Percentiles rank a stretch among this genome's conserved stretches.
phyloP scores from a whole-genome alignment of 176 grass and related monocot species.

The Musa acuminata region DNA sequence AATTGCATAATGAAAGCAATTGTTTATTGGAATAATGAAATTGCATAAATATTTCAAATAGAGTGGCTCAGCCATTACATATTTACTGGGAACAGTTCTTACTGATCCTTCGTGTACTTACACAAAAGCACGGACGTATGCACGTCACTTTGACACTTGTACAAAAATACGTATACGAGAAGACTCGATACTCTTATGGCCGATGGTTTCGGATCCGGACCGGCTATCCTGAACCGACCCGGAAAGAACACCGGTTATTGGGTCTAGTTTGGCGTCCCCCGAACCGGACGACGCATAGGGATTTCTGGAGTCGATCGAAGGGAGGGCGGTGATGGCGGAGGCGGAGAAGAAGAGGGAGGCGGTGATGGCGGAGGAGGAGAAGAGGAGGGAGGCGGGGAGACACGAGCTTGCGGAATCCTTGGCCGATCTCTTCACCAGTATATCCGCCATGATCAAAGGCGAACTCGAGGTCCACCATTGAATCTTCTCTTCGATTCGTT shows the following conservation, averaged over 20 bases:
- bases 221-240: neutral
- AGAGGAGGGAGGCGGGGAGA: slow-evolving; percentile 4
- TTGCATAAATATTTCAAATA: no score
- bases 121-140: no score
- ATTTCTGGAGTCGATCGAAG: neutral
- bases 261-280: neutral
- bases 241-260: no score
- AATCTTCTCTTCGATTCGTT: neutral
- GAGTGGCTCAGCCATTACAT: no score
- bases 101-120: no score
- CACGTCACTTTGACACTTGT: no score
- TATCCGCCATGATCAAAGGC: slow-evolving; percentile 77
- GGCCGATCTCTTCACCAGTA: slow-evolving; percentile 59
- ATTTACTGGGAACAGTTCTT: no score
- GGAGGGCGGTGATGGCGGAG: slow-evolving; percentile 8
- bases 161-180: no score
- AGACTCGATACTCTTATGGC: no score
- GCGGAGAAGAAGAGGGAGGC: neutral
- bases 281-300: neutral
- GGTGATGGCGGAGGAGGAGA: slow-evolving; percentile 9
- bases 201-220: neutral
- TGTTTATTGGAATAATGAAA: no score
- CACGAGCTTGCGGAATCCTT: slow-evolving; percentile 67
- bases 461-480: slow-evolving; percentile 57
- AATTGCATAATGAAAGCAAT: no score